Conservation (phyloP, 2,329 filamentous ascomycete species). For the Coniella lustricola region DNA sequence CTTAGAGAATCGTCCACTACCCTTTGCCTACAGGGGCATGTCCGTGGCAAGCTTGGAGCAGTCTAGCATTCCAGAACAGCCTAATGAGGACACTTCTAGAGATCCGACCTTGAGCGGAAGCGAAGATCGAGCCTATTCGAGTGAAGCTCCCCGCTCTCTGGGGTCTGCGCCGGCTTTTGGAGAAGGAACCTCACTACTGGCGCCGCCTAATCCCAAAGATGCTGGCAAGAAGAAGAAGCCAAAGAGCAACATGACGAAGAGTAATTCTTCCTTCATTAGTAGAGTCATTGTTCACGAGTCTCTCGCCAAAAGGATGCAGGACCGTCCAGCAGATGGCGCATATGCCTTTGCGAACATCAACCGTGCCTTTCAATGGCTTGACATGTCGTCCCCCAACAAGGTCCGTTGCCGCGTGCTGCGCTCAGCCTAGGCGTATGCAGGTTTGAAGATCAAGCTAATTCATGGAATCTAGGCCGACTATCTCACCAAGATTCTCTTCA, state of each 20-base stretch:
- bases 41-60: slow-evolving; percentile 43
- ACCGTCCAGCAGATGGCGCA: slow-evolving; percentile 69
- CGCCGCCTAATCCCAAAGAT: slow-evolving; percentile 58
- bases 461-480: slow-evolving; percentile 65
- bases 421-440: background rate
- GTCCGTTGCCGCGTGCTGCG: slow-evolving; percentile 19
- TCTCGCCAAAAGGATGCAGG: slow-evolving; percentile 69
- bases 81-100: slow-evolving; percentile 53
- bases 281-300: slow-evolving; percentile 85
- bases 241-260: slow-evolving; percentile 98
- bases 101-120: slow-evolving; percentile 50
- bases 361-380: slow-evolving; percentile 91
- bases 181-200: slow-evolving; percentile 72
- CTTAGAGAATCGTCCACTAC: slow-evolving; percentile 55
- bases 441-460: slow-evolving; percentile 21
- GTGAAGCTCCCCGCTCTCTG: slow-evolving; percentile 37
- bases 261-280: slow-evolving; percentile 98
- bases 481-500: slow-evolving; percentile 92
- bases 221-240: slow-evolving; percentile 80
- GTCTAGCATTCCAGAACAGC: slow-evolving; percentile 53
- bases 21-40: slow-evolving; percentile 47
- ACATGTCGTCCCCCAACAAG: slow-evolving; percentile 70
- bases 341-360: slow-evolving; percentile 96
- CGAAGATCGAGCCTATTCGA: slow-evolving; percentile 48
- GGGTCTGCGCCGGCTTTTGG: slow-evolving; percentile 66